A percentile compares a stretch with the other conserved stretches of the same genome.
Conservation (phyloP, 352 stramenopile species). For the Phytophthora tubulina region DNA sequence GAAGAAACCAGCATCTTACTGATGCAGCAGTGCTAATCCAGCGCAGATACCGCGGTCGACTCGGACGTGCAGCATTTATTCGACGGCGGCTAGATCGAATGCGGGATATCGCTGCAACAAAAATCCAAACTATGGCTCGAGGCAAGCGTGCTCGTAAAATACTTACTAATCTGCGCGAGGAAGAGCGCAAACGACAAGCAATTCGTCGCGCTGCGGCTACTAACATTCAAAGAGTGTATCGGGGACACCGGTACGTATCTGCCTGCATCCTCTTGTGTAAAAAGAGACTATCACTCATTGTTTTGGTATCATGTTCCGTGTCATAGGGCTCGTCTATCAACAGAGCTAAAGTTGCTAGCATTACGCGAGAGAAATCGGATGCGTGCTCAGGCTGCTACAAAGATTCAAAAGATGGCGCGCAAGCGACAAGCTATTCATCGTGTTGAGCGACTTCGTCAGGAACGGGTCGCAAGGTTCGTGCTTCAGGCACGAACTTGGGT, state of each 20-base stretch:
- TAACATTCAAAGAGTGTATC: slow-evolving; percentile 79
- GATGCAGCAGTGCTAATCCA: slow-evolving; percentile 71
- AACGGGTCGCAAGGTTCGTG: slow-evolving; percentile 53
- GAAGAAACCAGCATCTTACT: slow-evolving; percentile 39
- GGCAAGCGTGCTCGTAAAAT: slow-evolving; percentile 49
- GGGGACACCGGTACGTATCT: slow-evolving; percentile 62
- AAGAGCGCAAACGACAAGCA: slow-evolving; percentile 37
- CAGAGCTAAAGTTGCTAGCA: slow-evolving; percentile 72
- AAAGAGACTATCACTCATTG: background rate
- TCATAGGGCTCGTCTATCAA: slow-evolving; percentile 62
- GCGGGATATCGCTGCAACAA: slow-evolving; percentile 48
- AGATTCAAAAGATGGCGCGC: slow-evolving; percentile 71
- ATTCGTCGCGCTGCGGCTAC: slow-evolving; percentile 55
- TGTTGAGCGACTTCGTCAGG: slow-evolving; percentile 46
- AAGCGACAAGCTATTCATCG: slow-evolving; percentile 52
- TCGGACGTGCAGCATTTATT: slow-evolving; percentile 74
- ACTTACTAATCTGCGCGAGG: slow-evolving; percentile 42
- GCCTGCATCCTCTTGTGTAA: background rate
- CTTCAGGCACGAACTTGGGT: slow-evolving; percentile 60
- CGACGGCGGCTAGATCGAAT: slow-evolving; percentile 66
- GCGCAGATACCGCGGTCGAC: slow-evolving; percentile 70
- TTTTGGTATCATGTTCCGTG: slow-evolving; percentile 3
- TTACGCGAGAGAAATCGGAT: slow-evolving; percentile 68
- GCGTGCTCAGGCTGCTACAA: slow-evolving; percentile 62
- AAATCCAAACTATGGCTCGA: slow-evolving; percentile 67